phyloP scores from a whole-genome alignment of 208 protist genomes.

The Porcisia deanei region DNA sequence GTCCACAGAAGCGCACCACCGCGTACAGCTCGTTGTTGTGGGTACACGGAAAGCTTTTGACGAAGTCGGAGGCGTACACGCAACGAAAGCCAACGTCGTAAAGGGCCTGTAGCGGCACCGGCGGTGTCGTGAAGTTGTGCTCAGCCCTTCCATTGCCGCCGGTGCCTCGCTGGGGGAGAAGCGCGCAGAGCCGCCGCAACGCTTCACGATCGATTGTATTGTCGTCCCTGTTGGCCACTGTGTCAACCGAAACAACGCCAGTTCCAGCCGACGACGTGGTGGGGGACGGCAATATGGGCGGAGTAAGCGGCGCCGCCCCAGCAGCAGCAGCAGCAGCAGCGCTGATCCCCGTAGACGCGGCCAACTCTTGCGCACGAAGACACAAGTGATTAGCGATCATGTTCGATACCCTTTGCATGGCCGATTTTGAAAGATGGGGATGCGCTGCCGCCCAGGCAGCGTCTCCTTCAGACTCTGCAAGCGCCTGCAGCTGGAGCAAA shows the following conservation, averaged over 20 bases:
- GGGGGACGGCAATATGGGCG: slow-evolving; percentile 3
- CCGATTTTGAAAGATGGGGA: slow-evolving; percentile 34
- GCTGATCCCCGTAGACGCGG: background rate
- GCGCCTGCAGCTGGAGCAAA: slow-evolving; percentile 30
- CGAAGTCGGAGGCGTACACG: slow-evolving; percentile 47
- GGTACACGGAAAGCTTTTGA: slow-evolving; percentile 26
- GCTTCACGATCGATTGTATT: slow-evolving; percentile 18
- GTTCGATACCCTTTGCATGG: slow-evolving; percentile 39
- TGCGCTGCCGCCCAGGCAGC: slow-evolving; percentile 34
- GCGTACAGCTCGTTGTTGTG: slow-evolving; percentile 74
- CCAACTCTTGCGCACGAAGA: slow-evolving; percentile 15
- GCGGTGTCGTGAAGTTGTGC: slow-evolving; percentile 25
- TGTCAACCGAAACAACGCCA: slow-evolving; percentile 33
- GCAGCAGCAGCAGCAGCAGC: background rate
- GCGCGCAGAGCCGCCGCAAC: slow-evolving; percentile 11
- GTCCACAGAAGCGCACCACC: slow-evolving; percentile 54
- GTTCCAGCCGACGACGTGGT: slow-evolving; percentile 4
- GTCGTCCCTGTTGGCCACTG: slow-evolving; percentile 5
- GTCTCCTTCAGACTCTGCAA: slow-evolving; percentile 19
- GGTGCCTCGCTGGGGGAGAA: slow-evolving; percentile 8
- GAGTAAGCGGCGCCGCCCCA: background rate
- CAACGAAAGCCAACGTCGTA: slow-evolving; percentile 50
- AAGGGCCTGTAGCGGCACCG: slow-evolving; percentile 42
- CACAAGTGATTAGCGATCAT: slow-evolving; percentile 46
- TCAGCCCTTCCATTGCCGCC: slow-evolving; percentile 3